Percentiles rank a stretch among this genome's conserved stretches.
Conservation (phyloP, 2,329 filamentous ascomycete genomes). For the Penicillium rolfsii region DNA sequence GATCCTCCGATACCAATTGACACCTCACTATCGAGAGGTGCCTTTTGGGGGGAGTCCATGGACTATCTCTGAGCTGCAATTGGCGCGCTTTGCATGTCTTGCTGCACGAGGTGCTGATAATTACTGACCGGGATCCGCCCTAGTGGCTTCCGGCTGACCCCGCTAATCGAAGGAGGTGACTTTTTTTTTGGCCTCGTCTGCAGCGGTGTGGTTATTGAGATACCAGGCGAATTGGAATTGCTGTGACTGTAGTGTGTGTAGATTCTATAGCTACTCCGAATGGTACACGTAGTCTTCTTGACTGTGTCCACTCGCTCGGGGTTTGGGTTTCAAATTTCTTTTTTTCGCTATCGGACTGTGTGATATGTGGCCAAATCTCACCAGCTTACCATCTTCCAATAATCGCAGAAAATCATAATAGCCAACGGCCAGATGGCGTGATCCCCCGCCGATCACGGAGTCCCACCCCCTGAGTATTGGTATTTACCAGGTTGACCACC, state of each 20-base stretch:
- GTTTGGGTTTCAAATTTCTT: no score
- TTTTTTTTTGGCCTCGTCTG: neutral
- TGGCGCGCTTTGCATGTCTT: neutral
- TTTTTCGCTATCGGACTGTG: neutral
- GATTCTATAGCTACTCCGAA: neutral
- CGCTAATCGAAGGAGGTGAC: neutral
- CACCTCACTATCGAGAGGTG: neutral
- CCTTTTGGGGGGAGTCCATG: neutral
- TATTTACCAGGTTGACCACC: neutral
- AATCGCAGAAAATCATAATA: no score
- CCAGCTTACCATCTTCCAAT: no score
- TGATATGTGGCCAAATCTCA: neutral
- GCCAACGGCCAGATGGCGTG: conserved; percentile 18
- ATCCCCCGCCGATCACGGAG: conserved; percentile 23
- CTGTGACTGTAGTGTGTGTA: neutral
- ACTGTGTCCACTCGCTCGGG: no score
- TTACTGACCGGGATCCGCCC: neutral
- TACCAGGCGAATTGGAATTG: neutral
- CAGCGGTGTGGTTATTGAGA: neutral
- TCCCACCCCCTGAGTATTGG: neutral
- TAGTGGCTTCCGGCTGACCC: conserved; percentile 2
- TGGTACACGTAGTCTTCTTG: no score
- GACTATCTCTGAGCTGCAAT: neutral
- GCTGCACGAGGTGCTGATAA: neutral
- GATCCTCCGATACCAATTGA: neutral